Base-by-base conservation (phyloP, 176 grass and related monocot species). In the Pharus latifolius region DNA sequence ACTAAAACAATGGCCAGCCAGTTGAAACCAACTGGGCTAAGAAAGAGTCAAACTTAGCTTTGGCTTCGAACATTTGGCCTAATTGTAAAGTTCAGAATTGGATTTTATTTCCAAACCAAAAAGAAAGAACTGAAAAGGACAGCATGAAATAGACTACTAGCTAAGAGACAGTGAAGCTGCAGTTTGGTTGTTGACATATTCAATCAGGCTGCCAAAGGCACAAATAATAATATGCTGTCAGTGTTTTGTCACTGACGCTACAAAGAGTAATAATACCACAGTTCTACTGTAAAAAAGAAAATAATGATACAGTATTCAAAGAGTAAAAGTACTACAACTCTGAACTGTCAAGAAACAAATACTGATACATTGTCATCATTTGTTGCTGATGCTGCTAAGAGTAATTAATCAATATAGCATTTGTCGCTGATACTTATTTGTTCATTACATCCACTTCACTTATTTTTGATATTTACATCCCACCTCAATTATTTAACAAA, bases 41-140 rank as follows among this genome's bases (percentile, higher is more conserved):
- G 68, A 68, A 69, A 24, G 25, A 76, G 64, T 85, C 77, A 80
- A 80, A 63, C 54, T 56, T 75, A 10, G 25, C 8, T 80, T 57
- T 58, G 11, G 31, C 71, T 81, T 86, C 19, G 31, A 76, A 50
- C 83, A 81, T 76, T 64, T 81, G 71, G 77, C 83, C 15, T 69
- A 27, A 56, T 75, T 80, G 41, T 25, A 70, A 62, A 6, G 24
- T 49, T 81, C 67, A n/a, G 64, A 69, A 56, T 45, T 69, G 78
- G 23, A 28, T 37, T 74, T 9, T 20, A 66, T 41, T 45, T 45
- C 45, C 16, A 59, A 65, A 32, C 24, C 13, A 62, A 40, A 55
- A 5, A 68, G 45, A 38, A 60, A 25, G 24, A 24, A 65, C 31
- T 0, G 24, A 86, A 65, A 65, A 44, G 14, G 70, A 85, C 70